Evolutionary conservation across 352 stramenopile genomes (phyloP).

Genomic region (Thalassiosira livingstoniorum): DNA sequence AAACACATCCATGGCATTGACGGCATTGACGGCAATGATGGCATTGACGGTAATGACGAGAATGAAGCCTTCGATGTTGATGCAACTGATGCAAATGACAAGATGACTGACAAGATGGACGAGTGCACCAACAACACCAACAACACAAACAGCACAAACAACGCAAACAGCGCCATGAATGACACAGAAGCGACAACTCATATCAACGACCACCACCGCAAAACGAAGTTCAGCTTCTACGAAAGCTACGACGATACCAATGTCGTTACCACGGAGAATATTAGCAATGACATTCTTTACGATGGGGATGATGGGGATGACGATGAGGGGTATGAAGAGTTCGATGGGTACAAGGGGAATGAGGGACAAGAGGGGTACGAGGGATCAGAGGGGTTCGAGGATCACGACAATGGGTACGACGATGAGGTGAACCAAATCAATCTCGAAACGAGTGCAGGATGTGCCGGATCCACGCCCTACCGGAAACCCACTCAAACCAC

Average conservation of each 20-base stretch:
- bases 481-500: not conserved
- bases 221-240: not conserved
- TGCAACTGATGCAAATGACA: no score
- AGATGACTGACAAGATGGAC: no score
- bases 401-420: not conserved
- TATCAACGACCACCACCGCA: no score
- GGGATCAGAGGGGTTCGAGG: not conserved
- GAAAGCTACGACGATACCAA: not conserved
- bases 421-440: not conserved
- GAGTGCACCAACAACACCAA: no score
- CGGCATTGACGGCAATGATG: no score
- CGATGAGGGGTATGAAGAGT: not conserved
- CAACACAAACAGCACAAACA: no score
- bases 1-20: no score
- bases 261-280: not conserved
- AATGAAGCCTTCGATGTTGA: no score
- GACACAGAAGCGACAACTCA: no score
- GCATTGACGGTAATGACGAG: no score
- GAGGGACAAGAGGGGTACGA: not conserved
- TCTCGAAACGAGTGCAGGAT: not conserved
- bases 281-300: not conserved
- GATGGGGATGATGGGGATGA: not conserved
- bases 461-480: slow-evolving; percentile 1
- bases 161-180: no score
- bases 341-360: not conserved